A percentile compares a stretch with the other conserved stretches of the same genome.
phyloP scores from a whole-genome alignment of 352 stramenopile genomes.

The Pythium inflatum region DNA sequence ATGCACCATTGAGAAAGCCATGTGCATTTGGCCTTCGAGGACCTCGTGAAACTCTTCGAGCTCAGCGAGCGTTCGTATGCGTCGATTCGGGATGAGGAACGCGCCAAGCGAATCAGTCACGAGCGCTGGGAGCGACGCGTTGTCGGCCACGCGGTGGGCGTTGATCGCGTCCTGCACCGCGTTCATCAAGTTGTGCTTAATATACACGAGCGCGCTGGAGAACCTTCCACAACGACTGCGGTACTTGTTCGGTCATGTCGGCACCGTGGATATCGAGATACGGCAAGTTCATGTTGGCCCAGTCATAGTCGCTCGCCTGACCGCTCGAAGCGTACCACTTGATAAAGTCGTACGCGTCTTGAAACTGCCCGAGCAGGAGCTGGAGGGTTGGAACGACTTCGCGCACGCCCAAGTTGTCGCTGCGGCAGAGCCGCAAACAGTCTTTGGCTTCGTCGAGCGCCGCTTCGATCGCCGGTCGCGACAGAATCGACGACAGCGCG shows the following conservation, averaged over 20 bases:
- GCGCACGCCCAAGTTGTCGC: slow-evolving; percentile 23
- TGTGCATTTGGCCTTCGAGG: neutral
- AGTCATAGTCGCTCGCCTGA: slow-evolving; percentile 10
- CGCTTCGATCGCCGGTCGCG: neutral
- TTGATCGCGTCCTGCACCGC: slow-evolving; percentile 1
- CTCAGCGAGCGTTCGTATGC: neutral
- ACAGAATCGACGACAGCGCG: neutral
- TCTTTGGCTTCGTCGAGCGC: slow-evolving; percentile 10
- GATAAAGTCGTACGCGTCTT: slow-evolving; percentile 24
- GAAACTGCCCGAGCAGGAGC: neutral
- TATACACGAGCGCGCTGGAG: neutral
- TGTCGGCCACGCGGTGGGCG: neutral
- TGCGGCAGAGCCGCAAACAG: slow-evolving; percentile 14
- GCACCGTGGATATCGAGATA: slow-evolving; percentile 12
- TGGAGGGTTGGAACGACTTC: neutral
- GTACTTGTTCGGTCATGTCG: slow-evolving; percentile 15
- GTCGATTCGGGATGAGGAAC: neutral
- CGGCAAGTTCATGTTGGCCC: slow-evolving; percentile 2
- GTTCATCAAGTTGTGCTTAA: slow-evolving; percentile 4
- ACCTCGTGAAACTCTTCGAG: slow-evolving; percentile 1
- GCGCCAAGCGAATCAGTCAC: neutral
- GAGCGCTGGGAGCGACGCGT: neutral
- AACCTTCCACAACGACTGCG: neutral
- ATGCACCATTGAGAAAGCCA: slow-evolving; percentile 1
- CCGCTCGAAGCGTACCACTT: slow-evolving; percentile 9